Conservation (phyloP, 129 eudicot genomes). For the Gnaphalium uliginosum region DNA sequence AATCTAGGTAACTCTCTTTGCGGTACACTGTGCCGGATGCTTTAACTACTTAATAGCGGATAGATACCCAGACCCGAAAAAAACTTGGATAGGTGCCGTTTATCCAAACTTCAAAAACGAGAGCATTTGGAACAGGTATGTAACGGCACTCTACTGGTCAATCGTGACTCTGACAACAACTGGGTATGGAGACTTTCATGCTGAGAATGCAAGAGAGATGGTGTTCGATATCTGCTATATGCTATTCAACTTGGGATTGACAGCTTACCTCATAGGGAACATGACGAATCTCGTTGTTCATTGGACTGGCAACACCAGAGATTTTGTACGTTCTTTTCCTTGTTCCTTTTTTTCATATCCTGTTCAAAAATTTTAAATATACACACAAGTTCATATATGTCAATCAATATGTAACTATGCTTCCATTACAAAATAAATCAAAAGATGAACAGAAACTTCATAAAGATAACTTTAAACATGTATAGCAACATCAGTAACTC, state of each 20-base stretch:
- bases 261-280: slow-evolving; percentile 93
- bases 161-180: slow-evolving; percentile 89
- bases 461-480: not conserved
- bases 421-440: not conserved
- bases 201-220: slow-evolving; percentile 87
- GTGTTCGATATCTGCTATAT: slow-evolving; percentile 73
- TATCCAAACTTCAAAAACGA: slow-evolving; percentile 60
- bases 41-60: slow-evolving; percentile 87
- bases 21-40: slow-evolving; percentile 95
- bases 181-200: slow-evolving; percentile 94
- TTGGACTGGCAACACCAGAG: slow-evolving; percentile 87
- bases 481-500: slow-evolving; percentile 1
- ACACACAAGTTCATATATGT: slow-evolving; percentile 7
- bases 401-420: slow-evolving; percentile 17
- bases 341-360: slow-evolving; percentile 10
- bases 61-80: slow-evolving; percentile 70
- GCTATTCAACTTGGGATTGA: slow-evolving; percentile 86
- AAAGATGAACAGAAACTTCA: not conserved
- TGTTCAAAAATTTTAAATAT: slow-evolving; percentile 1
- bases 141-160: slow-evolving; percentile 86
- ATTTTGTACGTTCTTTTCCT: slow-evolving; percentile 60
- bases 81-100: slow-evolving; percentile 93
- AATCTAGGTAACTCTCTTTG: slow-evolving; percentile 83
- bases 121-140: slow-evolving; percentile 73
- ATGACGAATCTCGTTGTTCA: slow-evolving; percentile 97